A percentile compares a stretch with the other conserved stretches of the same genome.
These are phyloP conservation scores for Ophiocordyceps camponoti-leonardi DNA, from an alignment of 2,329 filamentous ascomycete genomes.

Conservation along the genomic window DNA sequence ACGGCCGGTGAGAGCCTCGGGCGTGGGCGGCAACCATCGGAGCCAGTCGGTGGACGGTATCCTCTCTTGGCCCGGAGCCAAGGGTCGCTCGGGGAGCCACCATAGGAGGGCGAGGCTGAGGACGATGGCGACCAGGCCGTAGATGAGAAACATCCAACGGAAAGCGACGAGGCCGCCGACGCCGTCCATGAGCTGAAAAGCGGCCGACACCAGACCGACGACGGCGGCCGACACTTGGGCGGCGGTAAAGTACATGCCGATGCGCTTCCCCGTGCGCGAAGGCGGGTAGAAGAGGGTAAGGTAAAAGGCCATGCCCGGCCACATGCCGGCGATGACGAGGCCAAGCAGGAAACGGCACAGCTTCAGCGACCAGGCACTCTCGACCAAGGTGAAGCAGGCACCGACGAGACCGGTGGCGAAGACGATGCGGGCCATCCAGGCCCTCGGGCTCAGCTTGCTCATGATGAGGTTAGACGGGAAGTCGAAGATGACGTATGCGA, in stretches of 20 bases:
- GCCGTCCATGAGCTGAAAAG: conserved; percentile 84
- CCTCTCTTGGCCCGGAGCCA: conserved; percentile 49
- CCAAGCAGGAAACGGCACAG: conserved; percentile 74
- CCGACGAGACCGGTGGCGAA: conserved; percentile 75
- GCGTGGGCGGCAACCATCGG: conserved; percentile 49
- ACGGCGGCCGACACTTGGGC: conserved; percentile 79
- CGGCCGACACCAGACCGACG: conserved; percentile 75
- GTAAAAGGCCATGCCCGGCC: conserved; percentile 91
- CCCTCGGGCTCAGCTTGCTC: conserved; percentile 66
- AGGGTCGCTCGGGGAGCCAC: conserved; percentile 79
- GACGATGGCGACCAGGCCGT: conserved; percentile 57
- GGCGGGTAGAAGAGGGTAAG: conserved; percentile 85
- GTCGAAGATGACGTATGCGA: conserved; percentile 82
- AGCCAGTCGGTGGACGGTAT: conserved; percentile 30
- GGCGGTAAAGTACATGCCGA: conserved; percentile 80
- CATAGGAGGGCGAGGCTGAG: conserved; percentile 61
- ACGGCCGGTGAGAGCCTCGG: conserved; percentile 56
- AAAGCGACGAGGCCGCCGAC: conserved; percentile 60
- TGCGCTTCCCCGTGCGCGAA: conserved; percentile 69
- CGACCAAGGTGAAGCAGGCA: conserved; percentile 66
- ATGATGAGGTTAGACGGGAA: conserved; percentile 78
- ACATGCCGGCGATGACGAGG: conserved; percentile 81
- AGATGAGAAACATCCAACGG: conserved; percentile 86
- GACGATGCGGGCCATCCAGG: conserved; percentile 88
- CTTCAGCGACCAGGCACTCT: conserved; percentile 72